A percentile compares a stretch with the other conserved stretches of the same genome.
These are phyloP conservation scores for Tuber borchii DNA, from an alignment of 495 filamentous ascomycete genomes.

Conservation along the genomic window DNA sequence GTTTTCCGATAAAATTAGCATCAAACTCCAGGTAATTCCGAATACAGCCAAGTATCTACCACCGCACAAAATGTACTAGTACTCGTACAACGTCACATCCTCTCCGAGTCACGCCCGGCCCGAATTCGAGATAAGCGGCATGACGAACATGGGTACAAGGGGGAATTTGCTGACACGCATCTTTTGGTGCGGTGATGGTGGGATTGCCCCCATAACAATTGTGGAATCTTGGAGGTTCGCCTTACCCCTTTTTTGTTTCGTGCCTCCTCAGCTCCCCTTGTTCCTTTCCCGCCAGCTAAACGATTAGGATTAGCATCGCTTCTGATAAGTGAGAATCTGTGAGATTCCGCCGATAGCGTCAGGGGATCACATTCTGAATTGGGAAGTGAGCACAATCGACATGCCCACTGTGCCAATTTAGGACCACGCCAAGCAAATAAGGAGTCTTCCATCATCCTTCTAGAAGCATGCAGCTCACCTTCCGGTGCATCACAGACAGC, in stretches of 20 bases:
- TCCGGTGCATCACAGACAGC: constrained; percentile 20
- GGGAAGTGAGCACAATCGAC: constrained; percentile 33
- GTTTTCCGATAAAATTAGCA: constrained; percentile 33
- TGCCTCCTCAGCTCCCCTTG: constrained; percentile 29
- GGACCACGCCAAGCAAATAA: constrained; percentile 27
- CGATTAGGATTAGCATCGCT: constrained; percentile 32
- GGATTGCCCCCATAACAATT: constrained; percentile 25
- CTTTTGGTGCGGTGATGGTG: constrained; percentile 27
- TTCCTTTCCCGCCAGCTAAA: constrained; percentile 34
- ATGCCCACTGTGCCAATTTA: constrained; percentile 33
- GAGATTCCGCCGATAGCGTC: constrained; percentile 37
- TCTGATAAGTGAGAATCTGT: constrained; percentile 34
- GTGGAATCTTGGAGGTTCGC: constrained; percentile 28
- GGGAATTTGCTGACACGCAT: constrained; percentile 38
- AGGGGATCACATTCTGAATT: constrained; percentile 27
- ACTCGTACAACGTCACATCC: constrained; percentile 12
- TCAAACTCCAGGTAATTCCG: constrained; percentile 30
- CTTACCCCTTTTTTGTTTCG: constrained; percentile 39
- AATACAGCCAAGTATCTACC: constrained; percentile 28
- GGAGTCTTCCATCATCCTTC: constrained; percentile 33
- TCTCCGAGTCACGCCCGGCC: constrained; percentile 18
- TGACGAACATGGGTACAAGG: constrained; percentile 33
- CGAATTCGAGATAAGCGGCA: constrained; percentile 31
- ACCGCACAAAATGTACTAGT: neutral
- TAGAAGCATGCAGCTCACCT: constrained; percentile 37